A percentile compares a stretch with the other conserved stretches of the same genome.
These are phyloP conservation scores for Dendrocalamus sinicus DNA, from an alignment of 176 grass and related monocot species.

Conservation along the genomic window DNA sequence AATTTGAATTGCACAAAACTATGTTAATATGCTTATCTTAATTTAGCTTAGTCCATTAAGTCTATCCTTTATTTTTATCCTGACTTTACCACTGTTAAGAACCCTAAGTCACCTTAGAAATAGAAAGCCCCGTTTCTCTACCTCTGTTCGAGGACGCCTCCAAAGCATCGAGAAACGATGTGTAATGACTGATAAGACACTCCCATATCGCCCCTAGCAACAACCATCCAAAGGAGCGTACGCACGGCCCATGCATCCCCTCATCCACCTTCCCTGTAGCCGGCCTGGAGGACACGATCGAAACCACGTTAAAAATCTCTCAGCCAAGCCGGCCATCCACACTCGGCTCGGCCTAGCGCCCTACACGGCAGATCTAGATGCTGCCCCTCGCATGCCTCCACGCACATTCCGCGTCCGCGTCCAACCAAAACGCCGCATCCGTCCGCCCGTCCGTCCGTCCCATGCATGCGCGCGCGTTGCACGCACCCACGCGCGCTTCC, in stretches of 20 bases:
- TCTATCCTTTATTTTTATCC: no score
- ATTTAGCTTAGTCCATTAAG: no score
- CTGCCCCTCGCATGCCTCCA: conserved; percentile 31
- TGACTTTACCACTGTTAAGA: no score
- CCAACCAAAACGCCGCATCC: conserved; percentile 40
- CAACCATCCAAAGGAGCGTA: conserved; percentile 7
- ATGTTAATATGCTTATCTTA: no score
- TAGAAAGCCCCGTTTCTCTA: not conserved
- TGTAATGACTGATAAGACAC: conserved; percentile 15
- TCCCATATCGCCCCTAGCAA: not conserved
- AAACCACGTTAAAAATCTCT: not conserved
- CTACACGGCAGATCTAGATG: conserved; percentile 49
- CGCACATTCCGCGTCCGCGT: conserved; percentile 21
- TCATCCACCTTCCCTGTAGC: not conserved
- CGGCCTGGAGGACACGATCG: not conserved
- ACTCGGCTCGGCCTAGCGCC: conserved; percentile 6
- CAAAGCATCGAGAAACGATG: not conserved
- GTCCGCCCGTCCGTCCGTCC: not conserved
- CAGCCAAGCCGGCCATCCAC: not conserved
- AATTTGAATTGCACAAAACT: no score
- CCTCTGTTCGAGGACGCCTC: not conserved
- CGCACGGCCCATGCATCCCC: conserved; percentile 1
- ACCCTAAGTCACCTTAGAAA: not conserved
- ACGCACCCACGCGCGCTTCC: not conserved
- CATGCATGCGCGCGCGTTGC: conserved; percentile 36